A percentile compares a stretch with the other conserved stretches of the same genome.
These are phyloP conservation scores for Pterocarpus macrocarpus DNA, from an alignment of 306 rosid species.

Conservation along the genomic window DNA sequence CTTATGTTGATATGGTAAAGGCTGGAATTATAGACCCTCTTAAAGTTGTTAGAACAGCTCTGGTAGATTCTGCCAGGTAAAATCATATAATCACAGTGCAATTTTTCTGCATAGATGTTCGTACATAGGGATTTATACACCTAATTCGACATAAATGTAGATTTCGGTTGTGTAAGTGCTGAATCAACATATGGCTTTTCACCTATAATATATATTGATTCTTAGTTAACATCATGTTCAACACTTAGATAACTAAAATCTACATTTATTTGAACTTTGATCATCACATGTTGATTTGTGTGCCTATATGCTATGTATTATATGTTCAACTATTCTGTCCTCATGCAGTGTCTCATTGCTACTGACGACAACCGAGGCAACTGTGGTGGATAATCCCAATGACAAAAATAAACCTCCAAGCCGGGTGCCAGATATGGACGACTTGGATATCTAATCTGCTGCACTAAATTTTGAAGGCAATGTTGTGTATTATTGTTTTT, in stretches of 20 bases:
- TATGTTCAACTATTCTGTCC: constrained; percentile 9
- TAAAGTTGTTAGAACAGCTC: constrained; percentile 90
- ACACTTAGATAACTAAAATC: too few species aligned
- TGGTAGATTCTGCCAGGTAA: constrained; percentile 96
- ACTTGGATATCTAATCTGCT: constrained; percentile 56
- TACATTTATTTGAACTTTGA: too few species aligned
- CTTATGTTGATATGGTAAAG: constrained; percentile 88
- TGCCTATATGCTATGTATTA: too few species aligned
- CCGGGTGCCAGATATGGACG: constrained; percentile 79
- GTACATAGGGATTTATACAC: too few species aligned
- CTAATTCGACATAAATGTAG: too few species aligned
- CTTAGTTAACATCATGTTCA: too few species aligned
- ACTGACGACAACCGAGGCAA: constrained; percentile 86
- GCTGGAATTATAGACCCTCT: constrained; percentile 94
- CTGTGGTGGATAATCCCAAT: constrained; percentile 61
- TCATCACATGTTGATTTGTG: too few species aligned
- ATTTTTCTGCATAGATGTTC: neutral
- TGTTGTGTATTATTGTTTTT: constrained; percentile 30
- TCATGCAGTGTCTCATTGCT: constrained; percentile 78
- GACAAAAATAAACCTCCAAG: constrained; percentile 72
- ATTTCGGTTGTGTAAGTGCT: too few species aligned
- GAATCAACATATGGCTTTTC: too few species aligned
- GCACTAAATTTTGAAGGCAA: constrained; percentile 12
- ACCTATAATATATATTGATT: too few species aligned
- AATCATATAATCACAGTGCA: neutral